Evolutionary conservation across 495 filamentous ascomycete genomes (phyloP).

Genomic region (Lichenothelia convexa): DNA sequence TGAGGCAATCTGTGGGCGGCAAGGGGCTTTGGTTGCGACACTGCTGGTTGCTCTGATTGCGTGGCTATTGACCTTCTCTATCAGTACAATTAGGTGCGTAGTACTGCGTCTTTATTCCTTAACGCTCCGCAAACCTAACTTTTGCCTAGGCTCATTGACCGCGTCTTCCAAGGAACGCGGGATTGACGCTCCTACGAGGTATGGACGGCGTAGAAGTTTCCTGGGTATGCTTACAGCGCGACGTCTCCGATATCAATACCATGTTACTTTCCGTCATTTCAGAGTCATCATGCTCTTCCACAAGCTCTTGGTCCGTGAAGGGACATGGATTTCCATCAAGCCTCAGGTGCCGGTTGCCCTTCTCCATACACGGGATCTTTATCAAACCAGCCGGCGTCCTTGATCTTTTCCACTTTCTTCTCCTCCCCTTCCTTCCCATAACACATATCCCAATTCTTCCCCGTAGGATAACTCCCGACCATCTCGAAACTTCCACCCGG

Average conservation of each 20-base stretch:
- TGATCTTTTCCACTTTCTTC: slow-evolving; percentile 10
- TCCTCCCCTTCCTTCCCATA: slow-evolving; percentile 32
- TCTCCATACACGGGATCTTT: slow-evolving; percentile 15
- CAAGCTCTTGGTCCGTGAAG: too few species aligned
- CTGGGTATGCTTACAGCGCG: too few species aligned
- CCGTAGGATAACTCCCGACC: slow-evolving; percentile 45
- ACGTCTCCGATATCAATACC: too few species aligned
- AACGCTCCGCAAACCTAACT: too few species aligned
- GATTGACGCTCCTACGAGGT: too few species aligned
- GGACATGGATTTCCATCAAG: slow-evolving; percentile 1
- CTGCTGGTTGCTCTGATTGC: slow-evolving; percentile 68
- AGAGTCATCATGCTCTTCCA: too few species aligned
- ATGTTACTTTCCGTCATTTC: too few species aligned
- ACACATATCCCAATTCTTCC: slow-evolving; percentile 49
- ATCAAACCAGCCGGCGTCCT: slow-evolving; percentile 13
- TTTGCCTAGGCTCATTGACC: too few species aligned
- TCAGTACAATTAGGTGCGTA: too few species aligned
- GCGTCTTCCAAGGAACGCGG: too few species aligned
- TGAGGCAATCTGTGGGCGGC: slow-evolving; percentile 42
- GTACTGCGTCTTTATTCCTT: too few species aligned
- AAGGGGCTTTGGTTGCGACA: slow-evolving; percentile 63
- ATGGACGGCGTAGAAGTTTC: too few species aligned
- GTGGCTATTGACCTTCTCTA: slow-evolving; percentile 74
- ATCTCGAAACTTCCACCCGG: slow-evolving; percentile 39
- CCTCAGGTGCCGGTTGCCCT: slow-evolving; percentile 10